Percentiles rank a stretch among this genome's conserved stretches.
Evolutionary conservation across 1,139 yeast genomes (phyloP).

Genomic region (Yamadazyma siamensis): DNA sequence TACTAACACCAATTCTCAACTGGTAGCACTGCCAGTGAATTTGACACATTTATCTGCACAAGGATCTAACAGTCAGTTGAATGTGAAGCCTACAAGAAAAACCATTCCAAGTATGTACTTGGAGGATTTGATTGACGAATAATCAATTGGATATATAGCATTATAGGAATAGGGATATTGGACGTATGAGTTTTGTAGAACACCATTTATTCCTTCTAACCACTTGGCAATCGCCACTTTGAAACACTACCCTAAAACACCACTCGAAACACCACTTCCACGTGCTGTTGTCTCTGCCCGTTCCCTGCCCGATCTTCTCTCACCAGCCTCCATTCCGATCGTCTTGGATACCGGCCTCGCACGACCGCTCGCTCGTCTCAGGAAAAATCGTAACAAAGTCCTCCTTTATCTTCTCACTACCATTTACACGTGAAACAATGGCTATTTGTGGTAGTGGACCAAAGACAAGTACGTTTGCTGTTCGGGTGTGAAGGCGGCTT

Average conservation of each 20-base stretch:
- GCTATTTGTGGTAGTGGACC: constrained; percentile 68
- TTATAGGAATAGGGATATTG: constrained; percentile 1
- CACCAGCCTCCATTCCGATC: too few relatives aligned
- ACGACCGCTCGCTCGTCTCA: constrained; percentile 5
- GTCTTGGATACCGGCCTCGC: too few relatives aligned
- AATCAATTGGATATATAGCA: constrained; percentile 2
- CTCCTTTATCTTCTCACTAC: not conserved
- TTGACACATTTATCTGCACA: constrained; percentile 10
- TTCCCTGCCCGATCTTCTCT: too few relatives aligned
- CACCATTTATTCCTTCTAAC: too few relatives aligned
- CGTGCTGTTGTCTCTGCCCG: not conserved
- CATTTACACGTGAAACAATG: constrained; percentile 36
- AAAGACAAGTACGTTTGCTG: constrained; percentile 50
- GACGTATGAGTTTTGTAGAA: too few relatives aligned
- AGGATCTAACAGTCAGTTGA: constrained; percentile 7
- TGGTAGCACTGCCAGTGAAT: constrained; percentile 1
- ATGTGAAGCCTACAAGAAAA: constrained; percentile 21
- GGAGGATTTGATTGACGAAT: constrained; percentile 51
- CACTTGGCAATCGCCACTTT: not conserved
- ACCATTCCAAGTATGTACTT: constrained; percentile 56
- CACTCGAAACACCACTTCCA: not conserved
- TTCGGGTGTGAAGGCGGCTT: not conserved
- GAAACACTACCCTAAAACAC: not conserved
- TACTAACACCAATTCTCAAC: constrained; percentile 5
- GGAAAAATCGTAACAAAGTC: constrained; percentile 1